Evolutionary conservation across 106 monocot genomes (phyloP).

Genomic region (Acorus calamus): DNA sequence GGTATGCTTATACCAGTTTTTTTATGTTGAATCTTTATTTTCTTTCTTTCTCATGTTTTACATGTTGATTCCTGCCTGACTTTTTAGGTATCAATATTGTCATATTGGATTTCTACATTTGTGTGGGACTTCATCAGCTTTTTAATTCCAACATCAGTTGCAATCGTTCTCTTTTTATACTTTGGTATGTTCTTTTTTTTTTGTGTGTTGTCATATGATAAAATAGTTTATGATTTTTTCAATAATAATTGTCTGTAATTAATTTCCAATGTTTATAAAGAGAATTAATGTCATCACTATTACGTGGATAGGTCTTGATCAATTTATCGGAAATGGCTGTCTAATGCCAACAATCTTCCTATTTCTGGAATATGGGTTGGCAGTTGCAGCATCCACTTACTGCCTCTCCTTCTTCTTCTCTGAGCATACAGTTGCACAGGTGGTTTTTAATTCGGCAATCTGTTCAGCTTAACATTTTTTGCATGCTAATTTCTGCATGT

Average conservation of each 20-base stretch:
- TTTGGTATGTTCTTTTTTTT: conserved; percentile 46
- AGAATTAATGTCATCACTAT: background rate
- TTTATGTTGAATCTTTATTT: background rate
- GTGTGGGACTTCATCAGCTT: conserved; percentile 94
- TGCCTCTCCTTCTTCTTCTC: conserved; percentile 89
- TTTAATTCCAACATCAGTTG: conserved; percentile 64
- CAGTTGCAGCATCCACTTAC: conserved; percentile 76
- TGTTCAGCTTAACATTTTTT: background rate
- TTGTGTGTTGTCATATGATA: too few species aligned
- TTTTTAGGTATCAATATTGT: conserved; percentile 67
- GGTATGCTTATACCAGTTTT: conserved; percentile 26
- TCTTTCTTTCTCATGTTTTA: background rate
- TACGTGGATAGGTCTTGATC: conserved; percentile 43
- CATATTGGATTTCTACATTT: conserved; percentile 87
- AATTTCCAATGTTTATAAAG: conserved; percentile 2
- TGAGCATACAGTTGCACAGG: conserved; percentile 88
- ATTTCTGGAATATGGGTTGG: conserved; percentile 72
- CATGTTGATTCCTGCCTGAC: background rate
- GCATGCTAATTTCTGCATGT: conserved; percentile 2
- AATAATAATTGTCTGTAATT: background rate
- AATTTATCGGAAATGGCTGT: conserved; percentile 73
- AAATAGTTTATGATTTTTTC: background rate
- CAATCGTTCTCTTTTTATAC: conserved; percentile 65
- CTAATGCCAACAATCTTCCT: conserved; percentile 54
- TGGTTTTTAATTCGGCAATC: conserved; percentile 10